Base-by-base conservation (phyloP, 805 yeast genomes). In the Wickerhamiella australiensis region DNA sequence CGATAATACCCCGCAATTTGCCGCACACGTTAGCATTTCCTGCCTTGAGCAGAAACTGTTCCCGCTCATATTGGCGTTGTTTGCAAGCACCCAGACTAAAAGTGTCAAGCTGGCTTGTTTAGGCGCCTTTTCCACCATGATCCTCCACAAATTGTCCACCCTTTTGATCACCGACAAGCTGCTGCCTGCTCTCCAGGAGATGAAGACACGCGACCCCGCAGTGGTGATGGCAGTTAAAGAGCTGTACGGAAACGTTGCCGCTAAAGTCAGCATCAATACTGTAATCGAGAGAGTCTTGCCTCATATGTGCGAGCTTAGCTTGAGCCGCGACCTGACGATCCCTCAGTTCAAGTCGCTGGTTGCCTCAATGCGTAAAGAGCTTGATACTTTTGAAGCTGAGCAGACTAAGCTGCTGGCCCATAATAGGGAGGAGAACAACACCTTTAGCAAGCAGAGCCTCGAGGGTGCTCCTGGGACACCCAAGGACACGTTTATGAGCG, bases 11-110 rank as follows among this genome's bases (percentile, higher is more conserved):
- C 63, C 69, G 1, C 53, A 63, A 15, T 63, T 76, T 29, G 58
- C 75, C 2, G 71, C 65, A 6, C 68, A 73, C 42, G 67, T 80
- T 43, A 88, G 81, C 50, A 80, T 81, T 57, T 73, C 86, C 9
- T 75, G 79, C 17, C 72, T 87, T 50, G 86, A 90, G 56, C 80
- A 78, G 56, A 76, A 77, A 27, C 67, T 87, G n/a, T 77, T 84
- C 61, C 94, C 95, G 1, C 66, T 78, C 42, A 69, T 86, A 15
- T 75, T 85, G 42, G 74, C 72, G 42, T 73, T 85, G 6, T 92
- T 90, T 65, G 76, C 86, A 35, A 82, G 85, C 42, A 92, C 98
- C 0, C 85, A 88, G 0, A 78, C 92, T 25, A 69, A 88, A 29
- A 78, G 83, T 4, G 82, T 92, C 23, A 90, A 92, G 59, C 68